phyloP scores from a whole-genome alignment of 2,329 filamentous ascomycete genomes.

The Verticillium nubilum region DNA sequence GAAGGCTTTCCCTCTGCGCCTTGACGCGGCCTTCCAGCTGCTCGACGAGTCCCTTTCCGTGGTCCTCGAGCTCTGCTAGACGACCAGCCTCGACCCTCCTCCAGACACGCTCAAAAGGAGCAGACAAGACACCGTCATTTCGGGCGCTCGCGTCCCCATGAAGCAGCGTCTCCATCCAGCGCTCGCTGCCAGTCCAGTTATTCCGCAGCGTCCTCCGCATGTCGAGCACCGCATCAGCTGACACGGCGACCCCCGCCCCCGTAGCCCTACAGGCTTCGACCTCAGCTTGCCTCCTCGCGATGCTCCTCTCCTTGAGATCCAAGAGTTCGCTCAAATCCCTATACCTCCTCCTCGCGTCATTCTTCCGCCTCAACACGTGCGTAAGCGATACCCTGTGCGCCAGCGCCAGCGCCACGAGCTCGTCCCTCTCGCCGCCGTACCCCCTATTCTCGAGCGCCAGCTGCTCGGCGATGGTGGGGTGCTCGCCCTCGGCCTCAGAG shows the following conservation, averaged over 20 bases:
- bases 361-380: conserved; percentile 53
- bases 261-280: conserved; percentile 34
- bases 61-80: conserved; percentile 50
- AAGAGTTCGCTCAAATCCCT: conserved; percentile 60
- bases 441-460: conserved; percentile 56
- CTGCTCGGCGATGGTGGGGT: conserved; percentile 44
- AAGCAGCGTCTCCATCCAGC: conserved; percentile 67
- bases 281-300: conserved; percentile 42
- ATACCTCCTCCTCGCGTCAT: conserved; percentile 53
- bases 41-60: conserved; percentile 52
- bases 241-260: conserved; percentile 19
- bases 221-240: conserved; percentile 37
- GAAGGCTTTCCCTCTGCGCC: conserved; percentile 61
- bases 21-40: conserved; percentile 65
- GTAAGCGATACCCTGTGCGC: conserved; percentile 66
- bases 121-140: conserved; percentile 59
- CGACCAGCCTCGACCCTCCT: conserved; percentile 55
- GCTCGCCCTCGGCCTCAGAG: conserved; percentile 27
- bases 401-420: conserved; percentile 62
- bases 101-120: conserved; percentile 69
- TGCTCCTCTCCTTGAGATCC: conserved; percentile 53
- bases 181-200: conserved; percentile 74
- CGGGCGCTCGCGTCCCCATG: conserved; percentile 55
- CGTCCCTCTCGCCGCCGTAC: conserved; percentile 46
- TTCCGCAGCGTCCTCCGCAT: conserved; percentile 58